Conservation (phyloP, 495 filamentous ascomycete species). For the Penicillium bialowiezense region DNA sequence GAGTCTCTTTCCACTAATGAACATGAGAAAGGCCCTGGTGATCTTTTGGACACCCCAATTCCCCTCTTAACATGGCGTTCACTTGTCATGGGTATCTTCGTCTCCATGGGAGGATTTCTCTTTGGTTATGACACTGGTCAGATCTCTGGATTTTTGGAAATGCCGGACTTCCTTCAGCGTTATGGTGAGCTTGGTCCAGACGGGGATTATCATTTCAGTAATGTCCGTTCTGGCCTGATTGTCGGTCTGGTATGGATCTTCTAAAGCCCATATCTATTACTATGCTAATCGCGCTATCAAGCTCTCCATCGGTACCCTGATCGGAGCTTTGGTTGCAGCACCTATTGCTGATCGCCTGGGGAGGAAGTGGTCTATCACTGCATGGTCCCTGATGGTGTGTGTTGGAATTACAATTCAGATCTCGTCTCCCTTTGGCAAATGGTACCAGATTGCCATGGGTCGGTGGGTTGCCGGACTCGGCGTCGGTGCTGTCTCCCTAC, state of each 20-base stretch:
- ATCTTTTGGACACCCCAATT: constrained; percentile 31
- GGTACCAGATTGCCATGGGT: constrained; percentile 52
- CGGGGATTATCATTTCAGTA: constrained; percentile 37
- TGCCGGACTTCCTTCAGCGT: constrained; percentile 42
- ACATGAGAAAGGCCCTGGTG: constrained; percentile 19
- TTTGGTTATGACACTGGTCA: constrained; percentile 44
- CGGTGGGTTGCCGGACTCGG: constrained; percentile 60
- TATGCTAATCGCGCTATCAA: neutral
- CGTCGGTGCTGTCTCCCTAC: constrained; percentile 63
- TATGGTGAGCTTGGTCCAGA: constrained; percentile 30
- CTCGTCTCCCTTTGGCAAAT: constrained; percentile 47
- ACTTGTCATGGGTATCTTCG: constrained; percentile 45
- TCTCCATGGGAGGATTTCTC: constrained; percentile 67
- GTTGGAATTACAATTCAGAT: constrained; percentile 66
- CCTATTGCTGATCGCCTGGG: constrained; percentile 51
- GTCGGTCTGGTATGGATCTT: constrained; percentile 34
- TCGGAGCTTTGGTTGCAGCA: constrained; percentile 61
- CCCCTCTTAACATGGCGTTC: constrained; percentile 38
- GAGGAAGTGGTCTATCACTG: constrained; percentile 48
- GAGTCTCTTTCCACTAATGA: constrained; percentile 22
- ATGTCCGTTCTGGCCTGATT: constrained; percentile 48
- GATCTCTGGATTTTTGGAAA: constrained; percentile 55
- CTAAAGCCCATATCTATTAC: neutral
- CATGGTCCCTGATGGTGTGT: constrained; percentile 56
- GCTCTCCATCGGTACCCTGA: constrained; percentile 62